These are phyloP conservation scores for Rutstroemia sp. DNA, from an alignment of 2,329 filamentous ascomycete genomes.

Conservation along the genomic window DNA sequence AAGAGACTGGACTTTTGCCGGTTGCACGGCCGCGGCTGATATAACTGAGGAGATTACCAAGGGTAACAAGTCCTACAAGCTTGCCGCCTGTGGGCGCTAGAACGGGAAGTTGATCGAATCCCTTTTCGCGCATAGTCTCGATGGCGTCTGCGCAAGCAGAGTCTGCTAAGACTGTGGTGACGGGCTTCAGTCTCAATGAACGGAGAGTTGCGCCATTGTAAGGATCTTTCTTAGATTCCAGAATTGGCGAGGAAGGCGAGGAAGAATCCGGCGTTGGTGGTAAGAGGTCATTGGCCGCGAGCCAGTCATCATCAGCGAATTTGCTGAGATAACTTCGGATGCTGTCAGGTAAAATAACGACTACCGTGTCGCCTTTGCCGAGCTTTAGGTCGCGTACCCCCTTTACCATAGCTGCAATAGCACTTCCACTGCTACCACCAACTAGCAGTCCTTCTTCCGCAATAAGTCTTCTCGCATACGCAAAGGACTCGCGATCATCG, in stretches of 20 bases:
- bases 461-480: slow-evolving; percentile 82
- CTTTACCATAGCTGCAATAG: slow-evolving; percentile 72
- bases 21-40: slow-evolving; percentile 77
- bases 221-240: slow-evolving; percentile 46
- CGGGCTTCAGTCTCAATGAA: slow-evolving; percentile 81
- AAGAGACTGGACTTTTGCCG: slow-evolving; percentile 64
- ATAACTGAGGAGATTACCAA: slow-evolving; percentile 89
- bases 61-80: slow-evolving; percentile 86
- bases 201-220: slow-evolving; percentile 75
- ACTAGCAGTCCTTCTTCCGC: slow-evolving; percentile 90
- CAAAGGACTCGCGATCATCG: slow-evolving; percentile 83
- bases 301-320: slow-evolving; percentile 98
- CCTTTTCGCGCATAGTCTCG: slow-evolving; percentile 96
- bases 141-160: slow-evolving; percentile 79
- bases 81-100: slow-evolving; percentile 60
- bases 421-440: slow-evolving; percentile 88
- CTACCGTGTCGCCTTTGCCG: slow-evolving; percentile 76
- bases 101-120: slow-evolving; percentile 95
- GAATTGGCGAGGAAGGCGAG: slow-evolving; percentile 32
- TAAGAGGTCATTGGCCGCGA: slow-evolving; percentile 90
- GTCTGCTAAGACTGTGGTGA: slow-evolving; percentile 71
- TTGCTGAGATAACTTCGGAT: slow-evolving; percentile 97
- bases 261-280: slow-evolving; percentile 48
- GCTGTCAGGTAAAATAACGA: slow-evolving; percentile 89
- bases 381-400: slow-evolving; percentile 72